Evolutionary conservation across 176 grass and related monocot genomes (phyloP), one percentile per base, ranked within the genome.

Genomic region (Aechmea fasciata): DNA sequence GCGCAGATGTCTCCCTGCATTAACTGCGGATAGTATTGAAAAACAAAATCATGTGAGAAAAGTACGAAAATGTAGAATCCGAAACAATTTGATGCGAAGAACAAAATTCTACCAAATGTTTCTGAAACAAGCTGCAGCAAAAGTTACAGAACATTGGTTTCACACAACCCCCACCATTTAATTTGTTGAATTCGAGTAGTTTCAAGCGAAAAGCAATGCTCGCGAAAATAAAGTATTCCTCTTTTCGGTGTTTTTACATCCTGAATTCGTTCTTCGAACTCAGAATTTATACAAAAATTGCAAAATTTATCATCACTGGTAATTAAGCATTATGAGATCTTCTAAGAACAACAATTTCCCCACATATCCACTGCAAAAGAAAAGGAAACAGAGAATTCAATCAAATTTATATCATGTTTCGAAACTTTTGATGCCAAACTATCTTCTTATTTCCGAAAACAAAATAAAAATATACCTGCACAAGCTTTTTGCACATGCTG

Each of bases 1-100:
- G 87, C 83, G 81, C 77, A 90, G 64, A 99, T 99, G 50, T 99
- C 88, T 10, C 94, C 94, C 78, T 73, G 85, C 94, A 99, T 93
- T 84, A 86, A 79, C 94, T 99, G 79, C 68, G 14, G 1, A 66
- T 50, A 47, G 19, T 13, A 81, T 24, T 2, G 19, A 57, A 61
- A 79, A 47, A 49, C 9, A 13, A 41, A 20, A 11, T 71, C 14
- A 26, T 66, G 23, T 66, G 51, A 59, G 54, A 59, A 55, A 55
- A 55, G 5, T 1, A 54, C 11, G 0, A 11, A 54, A 13, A 54
- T 2, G 51, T 7, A 57, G 15, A 6, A n/a, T 18, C 7, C 0
- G 3, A 2, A 57, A 10, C 12, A 3, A 57, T 14, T 57, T 57
- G 13, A 57, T 57, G 54, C 10, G 14, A 57, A 57, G 53, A 57